A percentile compares a stretch with the other conserved stretches of the same genome.
phyloP scores from a whole-genome alignment of 371 early-diverging fungal species.

The Batrachochytrium dendrobatidis region DNA sequence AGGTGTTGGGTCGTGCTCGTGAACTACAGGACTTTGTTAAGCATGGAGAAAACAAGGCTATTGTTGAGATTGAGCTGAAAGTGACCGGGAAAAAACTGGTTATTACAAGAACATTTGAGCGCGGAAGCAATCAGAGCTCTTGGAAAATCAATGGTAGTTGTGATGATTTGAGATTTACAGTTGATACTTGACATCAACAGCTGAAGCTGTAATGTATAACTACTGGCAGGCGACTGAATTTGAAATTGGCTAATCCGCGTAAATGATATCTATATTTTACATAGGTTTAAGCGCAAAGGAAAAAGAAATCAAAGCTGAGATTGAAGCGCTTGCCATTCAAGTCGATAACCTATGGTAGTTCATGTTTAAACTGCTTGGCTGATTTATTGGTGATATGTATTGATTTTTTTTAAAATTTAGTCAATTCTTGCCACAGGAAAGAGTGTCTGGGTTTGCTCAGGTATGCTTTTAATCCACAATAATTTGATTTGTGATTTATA shows the following conservation, averaged over 20 bases:
- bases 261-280: no score
- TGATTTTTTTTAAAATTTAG: constrained; percentile 31
- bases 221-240: background rate
- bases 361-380: no score
- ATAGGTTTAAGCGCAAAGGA: constrained; percentile 52
- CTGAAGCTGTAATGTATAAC: background rate
- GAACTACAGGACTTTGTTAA: constrained; percentile 88
- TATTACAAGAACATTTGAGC: constrained; percentile 63
- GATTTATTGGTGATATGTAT: background rate
- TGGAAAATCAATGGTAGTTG: constrained; percentile 79
- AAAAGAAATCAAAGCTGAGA: constrained; percentile 53
- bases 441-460: constrained; percentile 87
- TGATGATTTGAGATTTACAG: no score
- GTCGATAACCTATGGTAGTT: constrained; percentile 88
- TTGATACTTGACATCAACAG: no score
- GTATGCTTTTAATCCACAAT: constrained; percentile 27
- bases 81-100: constrained; percentile 36
- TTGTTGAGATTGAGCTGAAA: constrained; percentile 72
- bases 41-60: constrained; percentile 72
- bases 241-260: background rate
- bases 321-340: constrained; percentile 69
- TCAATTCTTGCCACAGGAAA: constrained; percentile 94
- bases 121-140: constrained; percentile 53
- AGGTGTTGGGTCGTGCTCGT: constrained; percentile 78
- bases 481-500: background rate